phyloP scores from a whole-genome alignment of 169 alveolate genomes.

The Perkinsus marinus region DNA sequence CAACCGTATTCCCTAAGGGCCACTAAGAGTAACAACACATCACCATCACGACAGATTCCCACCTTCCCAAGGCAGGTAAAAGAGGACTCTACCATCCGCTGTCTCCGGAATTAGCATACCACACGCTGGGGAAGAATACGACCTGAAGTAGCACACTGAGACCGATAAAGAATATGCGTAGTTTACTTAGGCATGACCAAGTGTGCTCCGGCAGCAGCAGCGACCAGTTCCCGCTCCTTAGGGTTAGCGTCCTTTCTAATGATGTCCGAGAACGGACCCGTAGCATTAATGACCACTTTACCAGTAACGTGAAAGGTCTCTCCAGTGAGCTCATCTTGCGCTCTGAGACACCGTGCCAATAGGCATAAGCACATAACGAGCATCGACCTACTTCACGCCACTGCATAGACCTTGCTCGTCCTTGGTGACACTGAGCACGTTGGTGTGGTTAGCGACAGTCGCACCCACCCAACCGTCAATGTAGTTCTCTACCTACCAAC shows the following conservation, averaged over 20 bases:
- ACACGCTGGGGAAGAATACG: slow-evolving; percentile 48
- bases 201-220: slow-evolving; percentile 28
- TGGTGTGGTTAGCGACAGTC: slow-evolving; percentile 67
- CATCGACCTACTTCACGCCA: not conserved
- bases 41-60: not conserved
- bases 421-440: slow-evolving; percentile 47
- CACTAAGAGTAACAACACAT: not conserved
- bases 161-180: too few relatives aligned
- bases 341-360: not conserved
- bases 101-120: slow-evolving; percentile 79
- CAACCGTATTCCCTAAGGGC: slow-evolving; percentile 36
- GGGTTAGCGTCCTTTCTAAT: slow-evolving; percentile 17
- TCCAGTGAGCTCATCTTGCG: not conserved
- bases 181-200: slow-evolving; percentile 11
- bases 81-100: slow-evolving; percentile 78
- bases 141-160: not conserved
- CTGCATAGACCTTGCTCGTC: slow-evolving; percentile 36
- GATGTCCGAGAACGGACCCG: slow-evolving; percentile 34
- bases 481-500: slow-evolving; percentile 39
- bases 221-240: slow-evolving; percentile 2
- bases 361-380: not conserved
- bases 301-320: slow-evolving; percentile 48
- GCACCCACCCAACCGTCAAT: slow-evolving; percentile 66
- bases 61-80: slow-evolving; percentile 68
- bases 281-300: slow-evolving; percentile 70